Evolutionary conservation across 192 early-diverging fungal genomes (phyloP), one percentile per base, ranked within the genome.

Genomic region (Coemansia sp.): DNA sequence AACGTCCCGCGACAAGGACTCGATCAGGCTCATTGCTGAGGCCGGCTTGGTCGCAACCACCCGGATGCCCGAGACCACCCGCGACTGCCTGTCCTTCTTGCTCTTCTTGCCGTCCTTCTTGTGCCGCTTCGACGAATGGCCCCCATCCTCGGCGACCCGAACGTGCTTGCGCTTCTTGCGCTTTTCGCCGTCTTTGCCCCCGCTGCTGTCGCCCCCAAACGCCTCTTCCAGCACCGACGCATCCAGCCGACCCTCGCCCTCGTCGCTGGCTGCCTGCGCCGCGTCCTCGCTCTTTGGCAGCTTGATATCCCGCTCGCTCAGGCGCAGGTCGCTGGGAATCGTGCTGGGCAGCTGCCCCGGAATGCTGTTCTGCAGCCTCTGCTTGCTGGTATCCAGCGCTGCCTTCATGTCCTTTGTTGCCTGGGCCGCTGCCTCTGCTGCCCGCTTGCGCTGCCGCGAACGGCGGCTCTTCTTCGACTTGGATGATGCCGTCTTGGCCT

Each of bases 21-120:
- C 49, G 19, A 73, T 51, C 34, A 73, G 35, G 4, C 36, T 52
- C 31, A 29, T 35, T 30, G 47, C 48, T n/a, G 53, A 38, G 12
- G 48, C 37, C 7, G 52, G 53, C 54, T 44, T 42, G 7, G 47
- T 37, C 13, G 69, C 62, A 34, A 73, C 62, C n/a, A 73, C 69
- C 2, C 53, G 62, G 38, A 73, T 65, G 27, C 69, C 69, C 13
- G 62, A 60, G 2, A 73, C 58, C 12, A 65, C 54, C 1, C 69
- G 69, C 36, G 60, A 54, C 19, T 40, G 32, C 26, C 17, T 22
- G 32, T 57, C 45, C 37, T 44, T 29, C 21, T 58, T 53, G 12
- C 33, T 23, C 60, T 50, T 48, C 40, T 47, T 63, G 29, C 16
- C 27, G 38, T 39, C 38, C 48, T 44, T 54, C 20, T 41, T 41